Percentiles rank a stretch among this genome's conserved stretches.
These are phyloP conservation scores for Excoecaria cochinchinensis DNA, from an alignment of 345 rosid species.

Conservation along the genomic window DNA sequence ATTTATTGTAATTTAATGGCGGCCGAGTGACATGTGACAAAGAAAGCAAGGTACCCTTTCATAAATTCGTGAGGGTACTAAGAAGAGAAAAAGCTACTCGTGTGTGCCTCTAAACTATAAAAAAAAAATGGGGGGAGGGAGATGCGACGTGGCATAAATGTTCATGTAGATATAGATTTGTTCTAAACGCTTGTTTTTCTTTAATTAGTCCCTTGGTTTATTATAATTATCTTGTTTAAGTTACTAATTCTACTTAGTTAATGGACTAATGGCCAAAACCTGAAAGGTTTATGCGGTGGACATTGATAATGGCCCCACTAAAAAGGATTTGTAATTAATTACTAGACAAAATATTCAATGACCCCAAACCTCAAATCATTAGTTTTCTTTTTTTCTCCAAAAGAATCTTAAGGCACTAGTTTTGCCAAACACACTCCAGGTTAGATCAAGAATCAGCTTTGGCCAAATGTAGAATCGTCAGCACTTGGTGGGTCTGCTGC, in stretches of 20 bases:
- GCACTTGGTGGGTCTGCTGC: too few species aligned
- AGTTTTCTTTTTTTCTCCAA: neutral
- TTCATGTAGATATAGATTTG: constrained; percentile 3
- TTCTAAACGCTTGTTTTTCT: neutral
- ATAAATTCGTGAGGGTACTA: constrained; percentile 40
- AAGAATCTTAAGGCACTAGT: neutral
- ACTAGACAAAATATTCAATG: neutral
- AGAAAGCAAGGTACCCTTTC: constrained; percentile 46
- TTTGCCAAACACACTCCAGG: too few species aligned
- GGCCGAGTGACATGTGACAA: neutral
- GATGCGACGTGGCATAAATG: constrained; percentile 23
- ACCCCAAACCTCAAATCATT: neutral
- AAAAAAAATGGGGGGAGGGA: constrained; percentile 21
- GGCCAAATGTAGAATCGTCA: too few species aligned
- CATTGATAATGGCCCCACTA: constrained; percentile 25
- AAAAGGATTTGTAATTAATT: neutral
- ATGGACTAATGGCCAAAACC: neutral
- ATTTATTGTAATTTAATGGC: neutral
- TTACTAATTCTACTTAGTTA: neutral
- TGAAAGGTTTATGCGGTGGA: constrained; percentile 20
- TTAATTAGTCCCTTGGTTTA: neutral
- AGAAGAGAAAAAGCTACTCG: constrained; percentile 66
- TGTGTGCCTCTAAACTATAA: constrained; percentile 32
- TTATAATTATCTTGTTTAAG: neutral
- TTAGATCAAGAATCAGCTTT: too few species aligned